phyloP scores from a whole-genome alignment of 228 moss, liverwort and hornwort genomes.

The Sphagnum magellanicum region DNA sequence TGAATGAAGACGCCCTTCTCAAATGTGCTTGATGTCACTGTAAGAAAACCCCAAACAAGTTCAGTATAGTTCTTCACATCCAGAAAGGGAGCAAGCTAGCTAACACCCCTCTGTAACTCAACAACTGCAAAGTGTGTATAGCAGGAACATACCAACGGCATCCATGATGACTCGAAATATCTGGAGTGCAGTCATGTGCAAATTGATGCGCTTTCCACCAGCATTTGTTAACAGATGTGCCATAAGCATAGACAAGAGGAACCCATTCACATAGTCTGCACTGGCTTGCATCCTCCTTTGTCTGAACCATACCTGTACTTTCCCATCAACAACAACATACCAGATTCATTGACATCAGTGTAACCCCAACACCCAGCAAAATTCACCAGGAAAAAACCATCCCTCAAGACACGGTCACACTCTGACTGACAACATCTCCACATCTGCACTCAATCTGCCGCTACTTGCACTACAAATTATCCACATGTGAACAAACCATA shows the following conservation, averaged over 20 bases:
- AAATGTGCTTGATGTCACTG: conserved; percentile 9
- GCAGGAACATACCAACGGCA: conserved; percentile 31
- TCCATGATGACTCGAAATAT: conserved; percentile 83
- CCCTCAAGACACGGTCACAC: not conserved
- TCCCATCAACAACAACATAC: not conserved
- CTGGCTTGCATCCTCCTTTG: conserved; percentile 59
- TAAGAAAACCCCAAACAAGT: no score
- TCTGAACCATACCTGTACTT: conserved; percentile 76
- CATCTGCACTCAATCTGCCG: no score
- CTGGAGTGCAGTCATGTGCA: conserved; percentile 77
- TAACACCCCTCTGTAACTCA: no score
- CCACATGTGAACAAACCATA: no score
- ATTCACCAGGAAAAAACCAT: not conserved
- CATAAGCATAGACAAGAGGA: conserved; percentile 49
- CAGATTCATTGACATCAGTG: not conserved
- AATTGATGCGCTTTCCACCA: conserved; percentile 64
- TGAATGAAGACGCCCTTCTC: conserved; percentile 45
- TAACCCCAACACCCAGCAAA: not conserved
- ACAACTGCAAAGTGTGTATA: no score
- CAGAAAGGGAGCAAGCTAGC: no score
- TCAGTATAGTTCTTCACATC: no score
- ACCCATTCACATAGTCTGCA: conserved; percentile 59
- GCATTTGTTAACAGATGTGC: conserved; percentile 60
- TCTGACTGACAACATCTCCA: no score
- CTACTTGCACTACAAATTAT: no score